Base-by-base conservation (phyloP, 2,329 filamentous ascomycete genomes). In the Huntiella abstrusa region DNA sequence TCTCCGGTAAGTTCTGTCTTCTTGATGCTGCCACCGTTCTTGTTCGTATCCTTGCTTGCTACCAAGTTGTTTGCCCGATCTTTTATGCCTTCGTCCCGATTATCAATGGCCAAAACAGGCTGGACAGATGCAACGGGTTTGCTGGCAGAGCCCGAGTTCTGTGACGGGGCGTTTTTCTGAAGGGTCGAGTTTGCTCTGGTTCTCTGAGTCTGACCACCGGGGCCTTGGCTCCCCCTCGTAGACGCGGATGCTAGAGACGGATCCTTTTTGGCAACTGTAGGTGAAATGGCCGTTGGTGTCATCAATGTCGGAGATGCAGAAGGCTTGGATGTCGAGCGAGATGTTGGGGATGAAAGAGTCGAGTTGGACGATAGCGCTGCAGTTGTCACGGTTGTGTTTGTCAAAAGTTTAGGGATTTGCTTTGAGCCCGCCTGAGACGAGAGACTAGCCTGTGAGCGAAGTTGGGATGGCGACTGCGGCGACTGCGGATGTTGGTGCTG, bases 141-240 rank as follows among this genome's bases (percentile, higher is more conserved):
- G 22, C 22, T 28, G 22, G 22, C 8, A 28, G 2, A 28, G 8
- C 22, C 22, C 22, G 22, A 28, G 22, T 28, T 28, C 22, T 28
- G 22, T 28, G 22, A 28, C 22, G 22, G 22, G 22, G 22, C 22
- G 22, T 28, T 28, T 28, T 28, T 28, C 22, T 28, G 22, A 28
- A 28, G 22, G 22, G 22, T 10, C 22, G 22, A 28, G 22, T 28
- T 28, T 28, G 22, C 22, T 28, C 22, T 28, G 6, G 22, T 28
- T 28, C 22, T 28, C 22, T 28, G 22, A 22, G n/a, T 16, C 38
- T 45, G 47, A 28, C 47, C 47, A 41, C 37, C 33, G 19, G 33
- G 47, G 15, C 41, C 41, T 37, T 44, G 35, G 34, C 35, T 45
- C 33, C 37, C 37, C 19, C 39, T 47, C 35, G 35, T 17, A 34